phyloP scores from a whole-genome alignment of 2,329 filamentous ascomycete species.

The Trichoderma simmonsii region DNA sequence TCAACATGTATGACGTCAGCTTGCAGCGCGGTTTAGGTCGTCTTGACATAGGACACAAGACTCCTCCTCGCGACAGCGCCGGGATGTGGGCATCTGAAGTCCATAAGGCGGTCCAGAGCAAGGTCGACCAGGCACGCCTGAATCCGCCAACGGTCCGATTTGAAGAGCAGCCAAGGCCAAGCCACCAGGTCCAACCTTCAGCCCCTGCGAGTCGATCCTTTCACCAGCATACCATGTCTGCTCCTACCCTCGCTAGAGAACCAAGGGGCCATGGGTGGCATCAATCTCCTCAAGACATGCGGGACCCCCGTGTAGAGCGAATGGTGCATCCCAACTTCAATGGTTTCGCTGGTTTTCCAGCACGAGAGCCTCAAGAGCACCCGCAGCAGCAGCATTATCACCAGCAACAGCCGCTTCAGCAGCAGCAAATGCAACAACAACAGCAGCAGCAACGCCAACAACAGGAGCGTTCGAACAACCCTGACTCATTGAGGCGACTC shows the following conservation, averaged over 20 bases:
- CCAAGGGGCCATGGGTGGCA: slow-evolving; percentile 66
- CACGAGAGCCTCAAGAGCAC: slow-evolving; percentile 30
- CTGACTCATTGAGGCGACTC: slow-evolving; percentile 37
- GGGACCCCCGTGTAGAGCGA: slow-evolving; percentile 49
- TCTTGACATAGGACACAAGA: slow-evolving; percentile 59
- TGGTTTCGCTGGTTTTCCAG: slow-evolving; percentile 51
- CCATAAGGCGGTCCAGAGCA: slow-evolving; percentile 53
- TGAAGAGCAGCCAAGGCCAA: slow-evolving; percentile 44
- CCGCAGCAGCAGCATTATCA: slow-evolving; percentile 16
- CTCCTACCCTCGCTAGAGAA: slow-evolving; percentile 54
- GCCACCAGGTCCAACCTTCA: slow-evolving; percentile 31
- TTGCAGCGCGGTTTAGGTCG: slow-evolving; percentile 64
- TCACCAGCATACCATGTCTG: slow-evolving; percentile 60
- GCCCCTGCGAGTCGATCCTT: slow-evolving; percentile 32
- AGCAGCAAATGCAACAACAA: neutral
- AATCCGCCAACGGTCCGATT: slow-evolving; percentile 53
- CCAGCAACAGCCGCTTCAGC: neutral
- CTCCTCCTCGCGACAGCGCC: slow-evolving; percentile 51
- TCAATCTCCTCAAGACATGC: slow-evolving; percentile 29
- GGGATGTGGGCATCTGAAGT: slow-evolving; percentile 56
- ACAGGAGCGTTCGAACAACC: slow-evolving; percentile 30
- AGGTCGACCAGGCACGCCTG: slow-evolving; percentile 49
- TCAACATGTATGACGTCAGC: slow-evolving; percentile 62
- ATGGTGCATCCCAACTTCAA: slow-evolving; percentile 57
- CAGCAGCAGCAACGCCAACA: slow-evolving; percentile 23